Conservation (phyloP, 768 basidiomycete species). For the Lyophyllum semitale region DNA sequence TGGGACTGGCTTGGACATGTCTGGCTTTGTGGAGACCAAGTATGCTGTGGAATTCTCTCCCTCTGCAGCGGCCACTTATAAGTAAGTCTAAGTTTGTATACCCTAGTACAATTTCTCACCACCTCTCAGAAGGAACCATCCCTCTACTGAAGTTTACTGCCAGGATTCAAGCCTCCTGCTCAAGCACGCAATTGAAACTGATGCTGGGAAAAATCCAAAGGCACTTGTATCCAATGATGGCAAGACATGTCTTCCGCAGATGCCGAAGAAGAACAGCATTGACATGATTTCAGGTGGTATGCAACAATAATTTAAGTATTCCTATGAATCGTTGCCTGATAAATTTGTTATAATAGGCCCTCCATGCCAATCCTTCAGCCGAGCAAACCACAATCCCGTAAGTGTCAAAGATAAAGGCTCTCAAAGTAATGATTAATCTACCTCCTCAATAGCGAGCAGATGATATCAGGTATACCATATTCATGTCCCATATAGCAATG, state of each 20-base stretch:
- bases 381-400: slow-evolving; percentile 64
- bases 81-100: slow-evolving; percentile 34
- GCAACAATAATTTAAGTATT: slow-evolving; percentile 16
- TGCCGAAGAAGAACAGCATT: slow-evolving; percentile 62
- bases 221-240: slow-evolving; percentile 44
- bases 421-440: neutral
- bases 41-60: slow-evolving; percentile 72
- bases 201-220: slow-evolving; percentile 39
- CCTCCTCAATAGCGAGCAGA: slow-evolving; percentile 45
- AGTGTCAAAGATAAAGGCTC: slow-evolving; percentile 11
- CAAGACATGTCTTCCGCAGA: slow-evolving; percentile 34
- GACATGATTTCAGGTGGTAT: slow-evolving; percentile 77
- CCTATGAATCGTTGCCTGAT: neutral
- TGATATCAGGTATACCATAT: slow-evolving; percentile 65
- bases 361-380: slow-evolving; percentile 75
- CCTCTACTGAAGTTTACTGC: slow-evolving; percentile 59
- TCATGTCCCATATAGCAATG: neutral
- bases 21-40: slow-evolving; percentile 60
- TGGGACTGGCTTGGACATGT: slow-evolving; percentile 64
- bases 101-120: neutral
- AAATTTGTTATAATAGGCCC: slow-evolving; percentile 48
- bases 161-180: slow-evolving; percentile 64
- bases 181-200: slow-evolving; percentile 53
- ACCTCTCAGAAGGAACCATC: slow-evolving; percentile 59
- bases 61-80: slow-evolving; percentile 64